Conservation (phyloP, 345 rosid species). For the Syzygium aromaticum region DNA sequence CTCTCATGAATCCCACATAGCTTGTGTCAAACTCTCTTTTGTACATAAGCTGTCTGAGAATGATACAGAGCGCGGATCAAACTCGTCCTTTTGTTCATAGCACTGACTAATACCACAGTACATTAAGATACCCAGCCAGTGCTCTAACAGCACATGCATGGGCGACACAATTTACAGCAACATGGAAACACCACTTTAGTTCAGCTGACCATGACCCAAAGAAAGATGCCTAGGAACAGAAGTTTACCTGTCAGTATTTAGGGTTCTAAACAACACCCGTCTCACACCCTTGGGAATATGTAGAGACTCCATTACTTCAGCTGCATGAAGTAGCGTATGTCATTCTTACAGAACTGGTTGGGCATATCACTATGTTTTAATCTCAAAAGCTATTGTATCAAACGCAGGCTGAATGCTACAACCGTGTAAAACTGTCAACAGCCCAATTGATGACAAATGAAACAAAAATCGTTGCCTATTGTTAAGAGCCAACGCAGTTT, state of each 20-base stretch:
- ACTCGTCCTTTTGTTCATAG: neutral
- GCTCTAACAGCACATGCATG: neutral
- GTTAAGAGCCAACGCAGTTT: neutral
- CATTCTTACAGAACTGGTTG: neutral
- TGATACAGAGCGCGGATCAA: neutral
- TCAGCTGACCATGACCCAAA: neutral
- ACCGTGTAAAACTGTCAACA: neutral
- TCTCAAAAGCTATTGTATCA: neutral
- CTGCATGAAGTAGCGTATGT: constrained; percentile 17
- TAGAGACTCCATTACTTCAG: constrained; percentile 77
- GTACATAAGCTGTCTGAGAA: constrained; percentile 74
- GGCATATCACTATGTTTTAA: neutral
- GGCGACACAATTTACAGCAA: neutral
- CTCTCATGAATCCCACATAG: constrained; percentile 74
- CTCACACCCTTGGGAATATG: constrained; percentile 70
- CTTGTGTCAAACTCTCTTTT: constrained; percentile 63
- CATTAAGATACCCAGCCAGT: neutral
- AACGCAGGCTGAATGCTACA: neutral
- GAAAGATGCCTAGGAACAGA: neutral
- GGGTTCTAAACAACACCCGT: constrained; percentile 80
- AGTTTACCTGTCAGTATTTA: constrained; percentile 70
- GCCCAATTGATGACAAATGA: neutral
- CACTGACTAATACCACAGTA: neutral
- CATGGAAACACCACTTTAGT: neutral
- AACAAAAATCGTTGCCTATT: neutral